These are phyloP conservation scores for Carex sylvatica DNA, from an alignment of 202 grass and related monocot genomes.

Conservation along the genomic window DNA sequence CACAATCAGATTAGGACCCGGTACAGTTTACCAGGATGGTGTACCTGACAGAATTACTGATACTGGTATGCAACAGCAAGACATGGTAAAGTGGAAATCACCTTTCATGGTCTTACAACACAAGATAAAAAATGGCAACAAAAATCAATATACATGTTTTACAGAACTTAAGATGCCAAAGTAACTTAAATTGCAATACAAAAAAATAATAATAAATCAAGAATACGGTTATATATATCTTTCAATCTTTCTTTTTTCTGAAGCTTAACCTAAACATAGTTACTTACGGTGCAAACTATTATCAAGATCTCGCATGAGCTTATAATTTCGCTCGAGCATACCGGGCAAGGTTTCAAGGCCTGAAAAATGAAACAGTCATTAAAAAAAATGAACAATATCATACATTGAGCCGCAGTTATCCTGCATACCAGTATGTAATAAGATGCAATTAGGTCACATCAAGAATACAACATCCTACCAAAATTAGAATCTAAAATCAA, in stretches of 20 bases:
- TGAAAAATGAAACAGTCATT: constrained; percentile 25
- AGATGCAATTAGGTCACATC: background rate
- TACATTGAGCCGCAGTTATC: background rate
- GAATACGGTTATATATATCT: background rate
- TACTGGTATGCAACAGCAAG: background rate
- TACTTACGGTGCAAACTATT: constrained; percentile 76
- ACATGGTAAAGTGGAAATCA: background rate
- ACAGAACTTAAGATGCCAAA: background rate
- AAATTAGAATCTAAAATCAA: too few relatives aligned
- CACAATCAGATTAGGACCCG: background rate
- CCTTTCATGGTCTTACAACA: constrained; percentile 7
- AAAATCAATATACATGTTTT: background rate
- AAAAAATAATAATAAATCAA: background rate
- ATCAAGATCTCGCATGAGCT: constrained; percentile 87
- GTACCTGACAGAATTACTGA: background rate
- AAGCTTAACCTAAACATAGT: background rate
- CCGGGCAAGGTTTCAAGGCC: constrained; percentile 71
- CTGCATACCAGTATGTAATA: background rate
- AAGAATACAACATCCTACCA: background rate
- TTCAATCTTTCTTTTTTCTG: background rate
- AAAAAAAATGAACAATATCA: background rate
- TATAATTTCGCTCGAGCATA: constrained; percentile 83
- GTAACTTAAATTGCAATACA: background rate
- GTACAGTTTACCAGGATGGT: background rate
- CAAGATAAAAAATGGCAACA: background rate